Base-by-base conservation (phyloP, 2,329 filamentous ascomycete genomes). In the Herpomyces periplanetae region DNA sequence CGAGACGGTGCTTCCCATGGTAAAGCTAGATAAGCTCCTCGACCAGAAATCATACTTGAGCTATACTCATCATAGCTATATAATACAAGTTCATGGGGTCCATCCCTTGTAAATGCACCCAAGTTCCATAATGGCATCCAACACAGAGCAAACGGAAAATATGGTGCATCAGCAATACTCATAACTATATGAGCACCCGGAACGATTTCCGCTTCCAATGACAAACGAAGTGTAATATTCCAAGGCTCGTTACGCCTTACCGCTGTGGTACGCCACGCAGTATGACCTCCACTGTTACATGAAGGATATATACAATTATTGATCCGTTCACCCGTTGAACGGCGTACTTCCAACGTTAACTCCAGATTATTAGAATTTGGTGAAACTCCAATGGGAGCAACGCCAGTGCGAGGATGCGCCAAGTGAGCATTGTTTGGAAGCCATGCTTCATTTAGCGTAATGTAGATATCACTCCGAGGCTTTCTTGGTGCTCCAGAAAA, bases 51-150 rank as follows among this genome's bases (percentile, higher is more conserved):
- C 43, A 58, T 52, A 49, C 51, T 62, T 1, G 64, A 65, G 0
- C 71, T 91, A 31, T 63, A 53, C 34, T 91, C 84, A 30, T 96
- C 84, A 30, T 87, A 65, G 27, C 64, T 65, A 42, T 91, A 87
- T 17, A 96, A 42, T 2, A 84, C 44, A 18, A 88, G 42, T 2
- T 56, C 57, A 34, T 88, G 75, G 9, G 55, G 41, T 0, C 75
- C 75, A 32, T 96, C 75, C 18, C 60, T 52, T 19, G 84, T 55
- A 31, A 96, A 96, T 0, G 80, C 75, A 23, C 71, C 58, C 10
- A 68, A 55, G 19, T 75, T 65, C 80, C 84, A 96, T 2, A 96
- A 45, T 0, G 80, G 80, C 44, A 96, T 60, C 48, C 84, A 73
- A 7, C 66, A 66, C 16, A 91, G 48, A 2, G 80, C 75, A 35